A percentile compares a stretch with the other conserved stretches of the same genome.
Evolutionary conservation across 331 rosid genomes (phyloP).

Genomic region (Pyrus hybrid): DNA sequence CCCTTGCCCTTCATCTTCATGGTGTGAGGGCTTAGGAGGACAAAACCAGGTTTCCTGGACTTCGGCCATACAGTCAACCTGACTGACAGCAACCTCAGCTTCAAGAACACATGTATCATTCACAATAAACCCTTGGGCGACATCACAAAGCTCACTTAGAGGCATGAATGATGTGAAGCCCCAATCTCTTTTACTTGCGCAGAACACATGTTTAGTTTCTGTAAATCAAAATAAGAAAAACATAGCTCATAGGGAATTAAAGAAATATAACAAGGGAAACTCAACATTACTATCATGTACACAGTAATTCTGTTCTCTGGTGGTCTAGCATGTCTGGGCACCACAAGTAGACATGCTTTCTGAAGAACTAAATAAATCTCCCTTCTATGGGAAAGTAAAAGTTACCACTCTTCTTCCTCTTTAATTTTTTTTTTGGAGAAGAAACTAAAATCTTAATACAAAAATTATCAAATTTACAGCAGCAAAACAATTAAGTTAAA

Average conservation of each 20-base stretch:
- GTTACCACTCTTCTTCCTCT: not conserved
- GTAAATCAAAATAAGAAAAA: not conserved
- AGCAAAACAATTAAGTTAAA: not conserved
- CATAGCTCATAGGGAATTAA: not conserved
- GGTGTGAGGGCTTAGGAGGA: not conserved
- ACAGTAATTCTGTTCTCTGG: not conserved
- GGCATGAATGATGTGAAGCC: slow-evolving; percentile 13
- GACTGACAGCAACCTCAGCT: slow-evolving; percentile 11
- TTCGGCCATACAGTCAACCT: not conserved
- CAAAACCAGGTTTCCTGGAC: not conserved
- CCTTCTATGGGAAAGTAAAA: not conserved
- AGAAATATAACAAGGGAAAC: not conserved
- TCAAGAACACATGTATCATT: slow-evolving; percentile 1
- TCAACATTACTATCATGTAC: not conserved
- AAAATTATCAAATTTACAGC: not conserved
- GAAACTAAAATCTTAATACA: not conserved
- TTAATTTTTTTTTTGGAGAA: not conserved
- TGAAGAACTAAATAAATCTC: not conserved
- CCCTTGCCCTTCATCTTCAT: not conserved
- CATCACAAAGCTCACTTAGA: not conserved
- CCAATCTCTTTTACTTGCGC: not conserved
- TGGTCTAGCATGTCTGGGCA: not conserved
- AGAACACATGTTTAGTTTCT: not conserved
- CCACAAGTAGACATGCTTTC: not conserved
- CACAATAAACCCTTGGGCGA: not conserved